phyloP scores from a whole-genome alignment of 2,329 filamentous ascomycete genomes.

The Aspergillus neotritici region DNA sequence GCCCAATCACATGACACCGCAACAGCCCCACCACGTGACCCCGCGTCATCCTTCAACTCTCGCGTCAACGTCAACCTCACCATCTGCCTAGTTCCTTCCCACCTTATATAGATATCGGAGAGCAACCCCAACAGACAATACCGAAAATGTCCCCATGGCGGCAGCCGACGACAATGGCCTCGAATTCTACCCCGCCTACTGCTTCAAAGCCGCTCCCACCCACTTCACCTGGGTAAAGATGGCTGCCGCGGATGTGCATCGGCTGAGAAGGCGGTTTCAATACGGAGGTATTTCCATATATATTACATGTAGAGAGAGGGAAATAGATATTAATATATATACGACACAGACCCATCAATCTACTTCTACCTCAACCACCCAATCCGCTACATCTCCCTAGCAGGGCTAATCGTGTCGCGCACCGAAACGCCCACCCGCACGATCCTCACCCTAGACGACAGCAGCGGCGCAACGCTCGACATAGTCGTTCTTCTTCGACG shows the following conservation, averaged over 20 bases:
- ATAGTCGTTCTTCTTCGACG: conserved; percentile 38
- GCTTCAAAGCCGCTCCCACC: conserved; percentile 56
- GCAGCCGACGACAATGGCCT: conserved; percentile 21
- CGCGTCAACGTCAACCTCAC: too few species aligned
- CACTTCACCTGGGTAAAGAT: conserved; percentile 60
- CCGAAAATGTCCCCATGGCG: conserved; percentile 24
- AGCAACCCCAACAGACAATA: too few species aligned
- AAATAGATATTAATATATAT: background rate
- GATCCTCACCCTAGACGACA: conserved; percentile 56
- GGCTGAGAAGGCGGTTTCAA: conserved; percentile 42
- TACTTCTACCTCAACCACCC: conserved; percentile 69
- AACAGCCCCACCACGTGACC: background rate
- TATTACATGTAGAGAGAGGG: background rate
- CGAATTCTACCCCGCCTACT: conserved; percentile 54
- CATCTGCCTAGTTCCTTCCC: too few species aligned
- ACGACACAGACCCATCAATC: conserved; percentile 46
- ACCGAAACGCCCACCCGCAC: conserved; percentile 50
- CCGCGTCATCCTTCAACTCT: too few species aligned
- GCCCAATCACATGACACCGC: background rate
- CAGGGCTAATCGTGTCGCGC: conserved; percentile 62
- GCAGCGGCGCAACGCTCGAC: conserved; percentile 55
- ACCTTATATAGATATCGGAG: too few species aligned
- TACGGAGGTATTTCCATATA: conserved; percentile 46
- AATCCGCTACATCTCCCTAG: conserved; percentile 67
- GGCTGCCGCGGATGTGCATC: conserved; percentile 51